These are phyloP conservation scores for Arxiozyma heterogenica DNA, from an alignment of 1,139 yeast genomes.

Conservation along the genomic window DNA sequence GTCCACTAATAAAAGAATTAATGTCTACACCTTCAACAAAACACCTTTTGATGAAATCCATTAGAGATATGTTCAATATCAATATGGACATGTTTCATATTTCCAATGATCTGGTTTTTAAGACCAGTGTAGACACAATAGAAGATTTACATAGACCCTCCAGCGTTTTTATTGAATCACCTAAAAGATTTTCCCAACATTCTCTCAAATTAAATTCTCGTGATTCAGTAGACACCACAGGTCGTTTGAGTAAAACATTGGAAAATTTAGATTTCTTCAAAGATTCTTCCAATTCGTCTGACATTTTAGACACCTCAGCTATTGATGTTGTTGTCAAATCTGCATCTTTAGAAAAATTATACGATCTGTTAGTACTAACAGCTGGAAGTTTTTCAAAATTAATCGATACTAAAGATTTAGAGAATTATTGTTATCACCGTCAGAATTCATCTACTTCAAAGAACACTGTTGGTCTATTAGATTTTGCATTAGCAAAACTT, in stretches of 20 bases:
- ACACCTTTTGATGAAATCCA: slow-evolving; percentile 42
- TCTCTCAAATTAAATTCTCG: slow-evolving; percentile 15
- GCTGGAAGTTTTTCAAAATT: slow-evolving; percentile 47
- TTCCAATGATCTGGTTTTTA: slow-evolving; percentile 46
- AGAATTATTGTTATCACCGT: slow-evolving; percentile 30
- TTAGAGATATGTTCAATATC: slow-evolving; percentile 52
- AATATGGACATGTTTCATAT: slow-evolving; percentile 47
- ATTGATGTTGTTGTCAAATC: slow-evolving; percentile 47
- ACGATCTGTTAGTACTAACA: slow-evolving; percentile 55
- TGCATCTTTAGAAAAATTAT: slow-evolving; percentile 49
- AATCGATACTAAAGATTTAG: slow-evolving; percentile 37
- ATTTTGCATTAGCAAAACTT: slow-evolving; percentile 35
- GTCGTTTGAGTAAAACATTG: slow-evolving; percentile 23
- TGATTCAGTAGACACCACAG: slow-evolving; percentile 23
- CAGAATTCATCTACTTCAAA: slow-evolving; percentile 12
- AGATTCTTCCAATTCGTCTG: slow-evolving; percentile 19
- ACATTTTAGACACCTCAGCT: slow-evolving; percentile 28
- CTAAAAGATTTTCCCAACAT: slow-evolving; percentile 33
- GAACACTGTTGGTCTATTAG: slow-evolving; percentile 25
- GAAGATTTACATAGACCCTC: slow-evolving; percentile 36
- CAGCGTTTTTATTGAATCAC: slow-evolving; percentile 40
- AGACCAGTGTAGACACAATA: slow-evolving; percentile 28
- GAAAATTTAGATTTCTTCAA: slow-evolving; percentile 32
- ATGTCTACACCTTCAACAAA: slow-evolving; percentile 34
- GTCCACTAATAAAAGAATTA: slow-evolving; percentile 24